A percentile compares a stretch with the other conserved stretches of the same genome.
Evolutionary conservation across 345 rosid species (phyloP).

Genomic region (Triadica sebifera): DNA sequence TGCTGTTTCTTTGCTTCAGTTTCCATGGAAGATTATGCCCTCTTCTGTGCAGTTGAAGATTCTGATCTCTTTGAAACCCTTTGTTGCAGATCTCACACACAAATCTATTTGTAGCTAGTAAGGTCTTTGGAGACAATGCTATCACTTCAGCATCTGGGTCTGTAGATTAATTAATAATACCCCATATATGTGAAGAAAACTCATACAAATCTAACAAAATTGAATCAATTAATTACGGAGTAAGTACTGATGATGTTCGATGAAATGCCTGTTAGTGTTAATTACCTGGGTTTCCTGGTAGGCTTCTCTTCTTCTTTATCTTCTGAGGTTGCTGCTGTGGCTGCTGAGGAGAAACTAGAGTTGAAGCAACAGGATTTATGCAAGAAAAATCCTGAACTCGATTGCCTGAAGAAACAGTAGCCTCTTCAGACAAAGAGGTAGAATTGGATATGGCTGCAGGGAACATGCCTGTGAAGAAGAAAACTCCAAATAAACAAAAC

Average conservation of each 20-base stretch:
- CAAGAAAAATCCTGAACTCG: slow-evolving; percentile 48
- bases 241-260: too few species aligned
- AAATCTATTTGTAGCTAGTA: slow-evolving; percentile 82
- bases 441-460: slow-evolving; percentile 30
- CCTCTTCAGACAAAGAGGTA: slow-evolving; percentile 64
- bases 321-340: slow-evolving; percentile 41
- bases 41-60: slow-evolving; percentile 90
- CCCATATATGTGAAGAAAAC: too few species aligned
- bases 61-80: slow-evolving; percentile 95
- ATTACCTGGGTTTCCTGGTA: slow-evolving; percentile 85
- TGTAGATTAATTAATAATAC: slow-evolving; percentile 16
- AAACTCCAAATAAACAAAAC: slow-evolving; percentile 46
- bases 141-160: slow-evolving; percentile 94
- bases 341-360: slow-evolving; percentile 30
- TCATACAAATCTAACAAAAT: too few species aligned
- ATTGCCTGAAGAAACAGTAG: slow-evolving; percentile 61
- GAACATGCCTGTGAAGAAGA: slow-evolving; percentile 52
- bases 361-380: slow-evolving; percentile 28
- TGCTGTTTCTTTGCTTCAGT: slow-evolving; percentile 65
- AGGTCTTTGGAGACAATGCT: slow-evolving; percentile 79
- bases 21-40: slow-evolving; percentile 98
- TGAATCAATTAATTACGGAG: too few species aligned
- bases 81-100: slow-evolving; percentile 95
- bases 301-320: slow-evolving; percentile 74
- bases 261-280: too few species aligned